Conservation (phyloP, 176 grass and related monocot genomes). For the Bonia amplexicaulis region DNA sequence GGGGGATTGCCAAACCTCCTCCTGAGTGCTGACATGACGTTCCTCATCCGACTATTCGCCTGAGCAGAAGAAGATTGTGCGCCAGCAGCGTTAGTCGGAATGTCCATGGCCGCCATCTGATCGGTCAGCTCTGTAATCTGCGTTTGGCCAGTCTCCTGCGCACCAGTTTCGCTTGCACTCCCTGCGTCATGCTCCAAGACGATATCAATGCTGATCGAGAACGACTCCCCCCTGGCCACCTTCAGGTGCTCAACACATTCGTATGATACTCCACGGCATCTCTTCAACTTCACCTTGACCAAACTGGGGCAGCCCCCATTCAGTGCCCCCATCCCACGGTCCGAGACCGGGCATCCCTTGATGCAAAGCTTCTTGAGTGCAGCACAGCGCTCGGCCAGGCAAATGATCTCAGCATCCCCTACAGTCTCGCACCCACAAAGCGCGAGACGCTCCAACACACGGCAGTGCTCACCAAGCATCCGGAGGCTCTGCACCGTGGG, state of each 20-base stretch:
- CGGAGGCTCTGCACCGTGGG: slow-evolving; percentile 62
- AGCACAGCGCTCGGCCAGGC: slow-evolving; percentile 71
- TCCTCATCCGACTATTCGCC: slow-evolving; percentile 46
- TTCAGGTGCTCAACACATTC: slow-evolving; percentile 61
- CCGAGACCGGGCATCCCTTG: slow-evolving; percentile 86
- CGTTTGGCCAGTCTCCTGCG: slow-evolving; percentile 32
- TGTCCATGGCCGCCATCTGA: slow-evolving; percentile 34
- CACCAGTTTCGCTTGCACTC: slow-evolving; percentile 39
- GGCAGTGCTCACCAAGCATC: slow-evolving; percentile 69
- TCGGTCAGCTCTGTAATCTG: slow-evolving; percentile 35
- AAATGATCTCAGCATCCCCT: slow-evolving; percentile 84
- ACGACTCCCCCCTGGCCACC: slow-evolving; percentile 40
- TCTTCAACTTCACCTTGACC: slow-evolving; percentile 96
- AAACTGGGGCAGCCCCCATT: slow-evolving; percentile 71
- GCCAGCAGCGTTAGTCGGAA: slow-evolving; percentile 23
- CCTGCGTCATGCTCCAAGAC: slow-evolving; percentile 47
- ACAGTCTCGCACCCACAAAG: slow-evolving; percentile 84
- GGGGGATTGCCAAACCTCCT: slow-evolving; percentile 53
- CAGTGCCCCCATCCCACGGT: slow-evolving; percentile 79
- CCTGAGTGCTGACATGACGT: slow-evolving; percentile 36
- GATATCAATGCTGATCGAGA: slow-evolving; percentile 57
- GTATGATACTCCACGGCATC: slow-evolving; percentile 63
- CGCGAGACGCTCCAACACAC: slow-evolving; percentile 71
- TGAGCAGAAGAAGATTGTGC: slow-evolving; percentile 33
- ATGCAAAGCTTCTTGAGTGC: slow-evolving; percentile 95